Percentiles rank a stretch among this genome's conserved stretches.
These are phyloP conservation scores for Penicillium sp. DNA, from an alignment of 2,329 filamentous ascomycete genomes.

Conservation along the genomic window DNA sequence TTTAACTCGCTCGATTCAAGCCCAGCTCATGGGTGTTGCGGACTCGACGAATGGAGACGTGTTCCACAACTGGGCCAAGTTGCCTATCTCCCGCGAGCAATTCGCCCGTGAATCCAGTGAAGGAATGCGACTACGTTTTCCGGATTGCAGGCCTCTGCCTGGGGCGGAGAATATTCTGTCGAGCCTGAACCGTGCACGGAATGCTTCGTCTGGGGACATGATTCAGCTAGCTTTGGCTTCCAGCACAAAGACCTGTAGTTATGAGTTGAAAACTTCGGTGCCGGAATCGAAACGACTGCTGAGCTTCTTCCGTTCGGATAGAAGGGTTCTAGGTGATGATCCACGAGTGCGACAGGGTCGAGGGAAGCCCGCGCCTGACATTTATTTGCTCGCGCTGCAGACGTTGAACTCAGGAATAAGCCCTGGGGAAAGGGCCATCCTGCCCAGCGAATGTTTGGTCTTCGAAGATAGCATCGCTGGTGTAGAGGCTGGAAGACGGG, in stretches of 20 bases:
- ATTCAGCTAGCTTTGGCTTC: conserved; percentile 28
- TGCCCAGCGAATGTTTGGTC: conserved; percentile 35
- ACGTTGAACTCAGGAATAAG: conserved; percentile 14
- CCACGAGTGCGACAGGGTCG: conserved; percentile 21
- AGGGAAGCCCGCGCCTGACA: conserved; percentile 31
- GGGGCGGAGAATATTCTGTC: conserved; percentile 22
- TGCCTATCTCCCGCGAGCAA: conserved; percentile 30
- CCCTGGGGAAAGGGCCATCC: conserved; percentile 10
- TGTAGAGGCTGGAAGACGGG: conserved; percentile 34
- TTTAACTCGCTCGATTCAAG: conserved; percentile 19
- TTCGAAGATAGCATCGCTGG: conserved; percentile 38
- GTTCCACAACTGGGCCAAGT: conserved; percentile 36
- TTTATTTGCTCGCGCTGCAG: conserved; percentile 28
- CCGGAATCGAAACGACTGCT: conserved; percentile 23
- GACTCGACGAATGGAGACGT: conserved; percentile 27
- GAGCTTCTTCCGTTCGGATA: conserved; percentile 15
- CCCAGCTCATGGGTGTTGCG: conserved; percentile 28
- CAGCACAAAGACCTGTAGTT: conserved; percentile 23
- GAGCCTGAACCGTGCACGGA: conserved; percentile 17
- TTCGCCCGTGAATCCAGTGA: conserved; percentile 34
- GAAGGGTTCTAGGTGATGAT: conserved; percentile 23
- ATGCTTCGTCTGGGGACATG: conserved; percentile 8
- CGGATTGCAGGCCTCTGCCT: conserved; percentile 25
- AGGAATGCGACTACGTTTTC: conserved; percentile 31
- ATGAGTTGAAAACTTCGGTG: conserved; percentile 25